Percentiles rank a stretch among this genome's conserved stretches.
Conservation (phyloP, 78 protist species). For the Andalucia godoyi region DNA sequence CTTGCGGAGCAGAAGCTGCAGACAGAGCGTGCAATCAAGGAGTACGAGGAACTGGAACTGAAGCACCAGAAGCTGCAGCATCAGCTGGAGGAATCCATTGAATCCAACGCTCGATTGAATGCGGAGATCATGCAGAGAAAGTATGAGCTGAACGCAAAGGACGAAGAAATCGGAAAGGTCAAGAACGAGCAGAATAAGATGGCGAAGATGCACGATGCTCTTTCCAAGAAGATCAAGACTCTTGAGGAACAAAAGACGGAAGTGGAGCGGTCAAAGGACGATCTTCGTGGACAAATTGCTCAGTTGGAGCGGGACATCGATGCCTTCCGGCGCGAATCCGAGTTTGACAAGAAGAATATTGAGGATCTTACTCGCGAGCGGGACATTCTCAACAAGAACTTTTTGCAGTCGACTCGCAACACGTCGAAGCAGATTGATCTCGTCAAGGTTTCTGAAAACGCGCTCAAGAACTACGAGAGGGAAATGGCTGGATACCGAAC, state of each 20-base stretch:
- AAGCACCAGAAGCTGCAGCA: conserved; percentile 7
- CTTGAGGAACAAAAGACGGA: conserved; percentile 30
- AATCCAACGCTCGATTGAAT: background rate
- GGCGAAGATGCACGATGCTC: background rate
- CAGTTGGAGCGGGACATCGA: background rate
- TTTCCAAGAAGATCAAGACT: background rate
- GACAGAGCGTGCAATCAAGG: conserved; percentile 4
- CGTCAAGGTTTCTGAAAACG: conserved; percentile 41
- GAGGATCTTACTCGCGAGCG: conserved; percentile 29
- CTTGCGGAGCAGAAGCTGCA: conserved; percentile 12
- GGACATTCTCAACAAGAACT: conserved; percentile 15
- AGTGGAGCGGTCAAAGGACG: background rate
- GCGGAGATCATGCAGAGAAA: background rate
- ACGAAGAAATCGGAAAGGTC: background rate
- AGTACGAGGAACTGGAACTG: conserved; percentile 25
- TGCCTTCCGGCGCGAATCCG: background rate
- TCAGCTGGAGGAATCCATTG: conserved; percentile 27
- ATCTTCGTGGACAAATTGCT: background rate
- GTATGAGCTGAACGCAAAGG: background rate
- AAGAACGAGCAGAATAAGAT: background rate
- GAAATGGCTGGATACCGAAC: conserved; percentile 16
- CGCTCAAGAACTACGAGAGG: conserved; percentile 56
- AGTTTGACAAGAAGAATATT: background rate
- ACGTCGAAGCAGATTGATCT: conserved; percentile 17
- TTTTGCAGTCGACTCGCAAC: background rate